Conservation (phyloP, 2,329 filamentous ascomycete genomes). For the Fusarium stilboides region DNA sequence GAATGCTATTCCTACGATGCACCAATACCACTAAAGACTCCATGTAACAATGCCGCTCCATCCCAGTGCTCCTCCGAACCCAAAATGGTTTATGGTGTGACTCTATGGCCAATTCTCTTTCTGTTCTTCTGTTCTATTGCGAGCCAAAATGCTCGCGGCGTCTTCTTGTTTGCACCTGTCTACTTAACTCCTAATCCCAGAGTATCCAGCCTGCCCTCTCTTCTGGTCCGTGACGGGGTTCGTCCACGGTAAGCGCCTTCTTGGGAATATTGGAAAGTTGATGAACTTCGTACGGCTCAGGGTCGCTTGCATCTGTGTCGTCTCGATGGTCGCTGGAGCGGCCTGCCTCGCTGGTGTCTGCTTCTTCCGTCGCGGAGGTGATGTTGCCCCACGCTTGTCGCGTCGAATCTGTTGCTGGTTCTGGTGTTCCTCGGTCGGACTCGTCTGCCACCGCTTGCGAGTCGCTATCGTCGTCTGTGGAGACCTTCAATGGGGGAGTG, state of each 20-base stretch:
- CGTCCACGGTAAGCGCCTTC: conserved; percentile 16
- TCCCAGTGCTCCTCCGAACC: background rate
- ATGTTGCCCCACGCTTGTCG: conserved; percentile 26
- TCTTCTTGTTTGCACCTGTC: background rate
- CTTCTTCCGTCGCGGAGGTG: conserved; percentile 49
- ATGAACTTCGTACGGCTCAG: conserved; percentile 49
- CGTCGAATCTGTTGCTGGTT: conserved; percentile 23
- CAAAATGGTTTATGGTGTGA: background rate
- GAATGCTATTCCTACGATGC: conserved; percentile 2
- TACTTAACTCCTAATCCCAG: conserved; percentile 34
- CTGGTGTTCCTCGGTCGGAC: conserved; percentile 25
- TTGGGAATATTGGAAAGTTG: conserved; percentile 19
- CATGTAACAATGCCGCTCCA: background rate
- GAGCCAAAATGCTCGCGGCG: conserved; percentile 9
- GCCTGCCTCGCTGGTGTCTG: conserved; percentile 54
- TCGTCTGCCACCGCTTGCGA: conserved; percentile 8
- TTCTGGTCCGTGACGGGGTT: conserved; percentile 16
- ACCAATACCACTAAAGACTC: conserved; percentile 5
- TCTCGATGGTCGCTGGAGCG: conserved; percentile 54
- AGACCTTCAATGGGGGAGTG: conserved; percentile 39
- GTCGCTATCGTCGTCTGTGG: background rate
- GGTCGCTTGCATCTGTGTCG: conserved; percentile 55
- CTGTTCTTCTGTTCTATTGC: background rate
- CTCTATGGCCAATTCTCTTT: background rate
- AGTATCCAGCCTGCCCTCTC: conserved; percentile 45